Conservation (phyloP, 495 filamentous ascomycete genomes). For the Trichoderma erinaceum region DNA sequence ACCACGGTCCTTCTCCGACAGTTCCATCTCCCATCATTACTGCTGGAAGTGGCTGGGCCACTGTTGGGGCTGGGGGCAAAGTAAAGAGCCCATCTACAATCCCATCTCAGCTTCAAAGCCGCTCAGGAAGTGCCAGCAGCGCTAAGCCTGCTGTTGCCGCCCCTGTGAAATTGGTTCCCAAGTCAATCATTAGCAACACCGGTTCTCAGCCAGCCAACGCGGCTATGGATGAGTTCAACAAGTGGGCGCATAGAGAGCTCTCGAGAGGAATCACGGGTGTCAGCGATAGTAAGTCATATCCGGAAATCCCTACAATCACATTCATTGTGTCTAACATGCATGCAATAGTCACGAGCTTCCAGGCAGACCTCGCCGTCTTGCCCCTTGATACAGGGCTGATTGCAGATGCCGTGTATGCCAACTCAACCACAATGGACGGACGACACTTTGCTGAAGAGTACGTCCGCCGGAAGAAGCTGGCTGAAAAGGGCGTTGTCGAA, state of each 20-base stretch:
- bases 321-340: conserved; percentile 46
- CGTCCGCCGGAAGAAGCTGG: conserved; percentile 82
- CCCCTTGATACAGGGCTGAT: conserved; percentile 75
- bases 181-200: conserved; percentile 30
- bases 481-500: conserved; percentile 79
- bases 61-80: conserved; percentile 92
- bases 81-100: conserved; percentile 58
- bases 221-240: conserved; percentile 80
- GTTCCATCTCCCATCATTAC: conserved; percentile 30
- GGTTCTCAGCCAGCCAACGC: conserved; percentile 32
- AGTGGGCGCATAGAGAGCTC: conserved; percentile 78
- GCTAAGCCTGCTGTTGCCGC: conserved; percentile 25
- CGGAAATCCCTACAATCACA: conserved; percentile 51
- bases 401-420: conserved; percentile 79
- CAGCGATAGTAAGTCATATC: conserved; percentile 40
- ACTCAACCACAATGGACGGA: conserved; percentile 79
- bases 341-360: conserved; percentile 69
- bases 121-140: conserved; percentile 49
- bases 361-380: conserved; percentile 63
- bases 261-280: conserved; percentile 41
- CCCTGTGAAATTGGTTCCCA: conserved; percentile 17
- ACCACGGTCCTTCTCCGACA: conserved; percentile 12
- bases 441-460: conserved; percentile 93
- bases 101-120: conserved; percentile 49
- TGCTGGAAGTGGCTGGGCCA: conserved; percentile 68